A percentile compares a stretch with the other conserved stretches of the same genome.
phyloP scores from a whole-genome alignment of 2,329 filamentous ascomycete genomes.

The Hirsutella minnesotensis region DNA sequence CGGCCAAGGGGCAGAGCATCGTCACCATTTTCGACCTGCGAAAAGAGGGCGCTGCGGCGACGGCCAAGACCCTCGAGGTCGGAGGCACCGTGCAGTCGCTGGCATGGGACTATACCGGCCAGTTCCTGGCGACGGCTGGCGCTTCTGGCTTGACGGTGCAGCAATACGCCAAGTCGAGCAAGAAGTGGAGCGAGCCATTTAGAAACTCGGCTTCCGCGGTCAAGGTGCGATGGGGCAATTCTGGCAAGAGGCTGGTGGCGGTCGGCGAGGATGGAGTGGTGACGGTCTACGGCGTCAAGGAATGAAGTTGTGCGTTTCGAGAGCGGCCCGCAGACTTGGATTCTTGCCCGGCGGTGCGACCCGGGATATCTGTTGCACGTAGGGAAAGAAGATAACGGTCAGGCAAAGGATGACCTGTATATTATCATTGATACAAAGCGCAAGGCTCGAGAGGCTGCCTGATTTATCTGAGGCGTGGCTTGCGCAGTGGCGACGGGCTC shows the following conservation, averaged over 20 bases:
- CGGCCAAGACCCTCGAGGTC: conserved; percentile 75
- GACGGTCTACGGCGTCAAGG: conserved; percentile 52
- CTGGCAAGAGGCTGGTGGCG: conserved; percentile 62
- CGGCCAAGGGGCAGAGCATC: conserved; percentile 62
- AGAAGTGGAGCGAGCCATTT: conserved; percentile 81
- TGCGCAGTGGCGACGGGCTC: too few relatives aligned
- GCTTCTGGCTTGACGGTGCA: conserved; percentile 74
- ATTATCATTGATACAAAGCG: too few relatives aligned
- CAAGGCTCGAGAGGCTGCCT: too few relatives aligned
- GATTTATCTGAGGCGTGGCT: too few relatives aligned
- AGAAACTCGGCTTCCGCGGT: conserved; percentile 62
- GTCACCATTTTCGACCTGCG: conserved; percentile 87
- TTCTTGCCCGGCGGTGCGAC: too few relatives aligned
- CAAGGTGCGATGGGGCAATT: conserved; percentile 65
- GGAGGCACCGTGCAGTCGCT: conserved; percentile 67
- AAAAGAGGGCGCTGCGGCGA: conserved; percentile 73
- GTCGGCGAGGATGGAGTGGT: conserved; percentile 66
- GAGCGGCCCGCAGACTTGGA: too few relatives aligned
- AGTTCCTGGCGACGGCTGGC: conserved; percentile 78
- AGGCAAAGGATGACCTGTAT: too few relatives aligned
- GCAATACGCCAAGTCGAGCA: conserved; percentile 77
- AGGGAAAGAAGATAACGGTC: too few relatives aligned
- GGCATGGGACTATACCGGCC: conserved; percentile 88
- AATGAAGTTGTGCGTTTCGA: conserved; percentile 15
- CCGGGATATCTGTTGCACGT: too few relatives aligned